These are phyloP conservation scores for Reticulascus tulasneorum DNA, from an alignment of 2,329 filamentous ascomycete species.

Conservation along the genomic window DNA sequence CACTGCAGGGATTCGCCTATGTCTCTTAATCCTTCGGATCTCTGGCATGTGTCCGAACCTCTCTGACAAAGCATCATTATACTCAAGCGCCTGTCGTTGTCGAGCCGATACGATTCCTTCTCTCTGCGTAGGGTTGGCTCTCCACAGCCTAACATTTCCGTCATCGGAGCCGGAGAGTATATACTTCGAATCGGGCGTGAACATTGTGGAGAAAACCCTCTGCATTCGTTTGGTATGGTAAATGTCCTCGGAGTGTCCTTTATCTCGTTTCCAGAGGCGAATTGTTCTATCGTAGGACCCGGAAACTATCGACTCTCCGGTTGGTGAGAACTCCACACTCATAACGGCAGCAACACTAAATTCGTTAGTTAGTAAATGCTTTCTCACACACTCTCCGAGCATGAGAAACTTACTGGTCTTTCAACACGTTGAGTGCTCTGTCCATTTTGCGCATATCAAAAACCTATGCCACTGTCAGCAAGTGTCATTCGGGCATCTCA, in stretches of 20 bases:
- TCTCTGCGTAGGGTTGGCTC: conserved; percentile 76
- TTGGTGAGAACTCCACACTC: conserved; percentile 94
- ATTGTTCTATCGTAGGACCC: conserved; percentile 84
- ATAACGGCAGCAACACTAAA: conserved; percentile 86
- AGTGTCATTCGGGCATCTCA: no score
- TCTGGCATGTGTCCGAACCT: conserved; percentile 96
- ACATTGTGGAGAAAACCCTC: conserved; percentile 79
- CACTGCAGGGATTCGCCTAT: conserved; percentile 86
- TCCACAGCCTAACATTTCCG: conserved; percentile 84
- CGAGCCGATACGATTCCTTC: conserved; percentile 81
- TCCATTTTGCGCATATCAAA: conserved; percentile 94
- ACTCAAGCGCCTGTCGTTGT: conserved; percentile 85
- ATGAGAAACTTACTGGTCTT: no score
- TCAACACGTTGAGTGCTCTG: conserved; percentile 82
- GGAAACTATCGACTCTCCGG: conserved; percentile 87
- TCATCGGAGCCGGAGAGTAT: conserved; percentile 89
- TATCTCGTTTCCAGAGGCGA: conserved; percentile 74
- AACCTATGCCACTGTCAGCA: conserved; percentile 34
- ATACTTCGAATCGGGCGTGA: conserved; percentile 87
- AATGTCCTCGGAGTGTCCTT: conserved; percentile 83
- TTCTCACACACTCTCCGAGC: no score
- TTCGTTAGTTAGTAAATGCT: no score
- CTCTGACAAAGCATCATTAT: conserved; percentile 78
- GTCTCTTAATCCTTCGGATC: conserved; percentile 82
- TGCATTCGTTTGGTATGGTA: conserved; percentile 99